A percentile compares a stretch with the other conserved stretches of the same genome.
phyloP scores from a whole-genome alignment of 306 rosid species.

The Trifolium fragiferum region DNA sequence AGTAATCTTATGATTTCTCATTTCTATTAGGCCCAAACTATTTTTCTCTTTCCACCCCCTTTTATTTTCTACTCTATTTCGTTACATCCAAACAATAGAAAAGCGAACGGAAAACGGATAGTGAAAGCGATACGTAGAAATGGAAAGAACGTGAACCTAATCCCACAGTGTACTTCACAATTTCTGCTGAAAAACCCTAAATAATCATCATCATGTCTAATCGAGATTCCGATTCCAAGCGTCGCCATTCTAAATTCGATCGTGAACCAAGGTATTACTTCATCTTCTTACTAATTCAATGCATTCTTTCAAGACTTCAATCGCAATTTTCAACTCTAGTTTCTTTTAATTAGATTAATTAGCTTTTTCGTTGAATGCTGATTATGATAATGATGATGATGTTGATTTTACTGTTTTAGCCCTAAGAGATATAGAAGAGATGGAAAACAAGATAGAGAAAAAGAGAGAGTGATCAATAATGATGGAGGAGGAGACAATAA shows the following conservation, averaged over 20 bases:
- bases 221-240: conserved; percentile 75
- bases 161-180: neutral
- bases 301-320: neutral
- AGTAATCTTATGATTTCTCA: too few species aligned
- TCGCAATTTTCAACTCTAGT: neutral
- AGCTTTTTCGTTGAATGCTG: conserved; percentile 28
- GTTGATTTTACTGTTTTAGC: conserved; percentile 45
- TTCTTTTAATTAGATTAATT: neutral
- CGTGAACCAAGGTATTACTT: conserved; percentile 69
- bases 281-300: neutral
- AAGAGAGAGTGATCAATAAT: conserved; percentile 47
- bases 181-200: conserved; percentile 29
- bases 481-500: too few species aligned
- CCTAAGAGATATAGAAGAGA: conserved; percentile 84
- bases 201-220: conserved; percentile 59
- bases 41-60: neutral
- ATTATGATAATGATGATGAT: conserved; percentile 35
- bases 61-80: neutral
- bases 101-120: neutral
- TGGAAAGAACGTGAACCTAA: conserved; percentile 8
- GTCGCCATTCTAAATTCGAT: conserved; percentile 76
- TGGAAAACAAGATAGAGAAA: conserved; percentile 54
- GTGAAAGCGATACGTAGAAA: neutral
- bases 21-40: too few species aligned
- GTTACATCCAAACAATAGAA: neutral